A percentile compares a stretch with the other conserved stretches of the same genome.
Evolutionary conservation across 495 filamentous ascomycete species (phyloP).

Genomic region (Achaetomiella virescens): DNA sequence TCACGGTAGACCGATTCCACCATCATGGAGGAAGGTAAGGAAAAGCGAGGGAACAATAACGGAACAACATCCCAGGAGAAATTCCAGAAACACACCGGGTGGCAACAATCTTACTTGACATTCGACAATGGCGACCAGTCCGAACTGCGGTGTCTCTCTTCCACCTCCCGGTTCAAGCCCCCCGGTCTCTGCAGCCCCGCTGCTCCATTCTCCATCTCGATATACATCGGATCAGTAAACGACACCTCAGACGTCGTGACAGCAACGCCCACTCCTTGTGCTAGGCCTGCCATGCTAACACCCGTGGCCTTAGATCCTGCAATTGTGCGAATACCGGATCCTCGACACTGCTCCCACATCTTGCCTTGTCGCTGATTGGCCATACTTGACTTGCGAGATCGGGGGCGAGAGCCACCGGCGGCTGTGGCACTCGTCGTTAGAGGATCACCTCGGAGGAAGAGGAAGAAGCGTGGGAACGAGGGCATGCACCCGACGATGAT

Average conservation of each 20-base stretch:
- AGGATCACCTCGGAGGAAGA: slow-evolving; percentile 11
- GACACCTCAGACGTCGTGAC: slow-evolving; percentile 11
- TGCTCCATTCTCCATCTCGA: background rate
- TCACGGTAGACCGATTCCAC: too few species aligned
- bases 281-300: too few species aligned
- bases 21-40: too few species aligned
- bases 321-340: too few species aligned
- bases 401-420: background rate
- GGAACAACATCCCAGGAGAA: too few species aligned
- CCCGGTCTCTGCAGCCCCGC: background rate
- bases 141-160: background rate
- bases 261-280: slow-evolving; percentile 5
- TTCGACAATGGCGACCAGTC: background rate
- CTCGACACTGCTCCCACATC: too few species aligned
- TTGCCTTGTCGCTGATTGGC: background rate
- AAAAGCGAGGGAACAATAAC: too few species aligned
- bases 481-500: slow-evolving; percentile 31
- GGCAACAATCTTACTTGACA: background rate
- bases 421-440: background rate
- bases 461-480: slow-evolving; percentile 26
- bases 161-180: background rate
- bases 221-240: background rate
- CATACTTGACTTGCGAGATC: background rate
- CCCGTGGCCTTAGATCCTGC: too few species aligned
- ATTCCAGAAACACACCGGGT: too few species aligned